Evolutionary conservation across 1,284 basidiomycete species (phyloP), one percentile per base, ranked within the genome.

Genomic region (Trichosporon sp.): DNA sequence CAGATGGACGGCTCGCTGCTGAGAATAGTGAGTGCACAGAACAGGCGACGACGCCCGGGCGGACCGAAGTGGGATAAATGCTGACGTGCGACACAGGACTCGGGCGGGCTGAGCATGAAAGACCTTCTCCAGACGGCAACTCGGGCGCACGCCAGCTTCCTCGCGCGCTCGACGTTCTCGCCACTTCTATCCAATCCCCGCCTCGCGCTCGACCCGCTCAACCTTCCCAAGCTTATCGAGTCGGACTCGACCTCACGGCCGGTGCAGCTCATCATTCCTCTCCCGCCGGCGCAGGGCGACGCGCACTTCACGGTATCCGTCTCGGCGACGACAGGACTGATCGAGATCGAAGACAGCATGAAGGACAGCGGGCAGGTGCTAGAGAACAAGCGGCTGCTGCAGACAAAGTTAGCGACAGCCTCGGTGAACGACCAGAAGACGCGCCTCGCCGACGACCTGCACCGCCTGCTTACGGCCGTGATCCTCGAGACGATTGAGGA

Each of bases 341-440:
- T 79, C 8, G 76, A 78, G 36, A 74, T 79, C 44, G 72, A 73
- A 19, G 77, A 79, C 64, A 70, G 69, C 46, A 73, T 70, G n/a
- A 69, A 63, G 44, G 69, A 68, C 40, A 60, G 37, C 29, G 64
- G 64, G 3, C 67, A 68, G 60, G 60, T 65, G 6, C 36, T 65
- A 2, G 67, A 68, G 56, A 68, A 57, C 62, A 63, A 63, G 54
- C 61, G 67, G 34, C 65, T 61, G 9, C 16, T 68, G 10, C 60
- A 75, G 23, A 74, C 72, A 3, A 66, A 69, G 56, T 46, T 73
- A 44, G 70, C 73, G 4, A 70, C 69, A 8, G 66, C 61, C 4
- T 67, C 64, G 29, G 69, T 75, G 40, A 79, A 77, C 61, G 71
- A 74, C 16, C 71, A 70, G 13, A 71, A 71, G 63, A 63, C 68